Evolutionary conservation across 176 grass and related monocot species (phyloP), one percentile per base, ranked within the genome.

Genomic region (Pontederia paniculata): DNA sequence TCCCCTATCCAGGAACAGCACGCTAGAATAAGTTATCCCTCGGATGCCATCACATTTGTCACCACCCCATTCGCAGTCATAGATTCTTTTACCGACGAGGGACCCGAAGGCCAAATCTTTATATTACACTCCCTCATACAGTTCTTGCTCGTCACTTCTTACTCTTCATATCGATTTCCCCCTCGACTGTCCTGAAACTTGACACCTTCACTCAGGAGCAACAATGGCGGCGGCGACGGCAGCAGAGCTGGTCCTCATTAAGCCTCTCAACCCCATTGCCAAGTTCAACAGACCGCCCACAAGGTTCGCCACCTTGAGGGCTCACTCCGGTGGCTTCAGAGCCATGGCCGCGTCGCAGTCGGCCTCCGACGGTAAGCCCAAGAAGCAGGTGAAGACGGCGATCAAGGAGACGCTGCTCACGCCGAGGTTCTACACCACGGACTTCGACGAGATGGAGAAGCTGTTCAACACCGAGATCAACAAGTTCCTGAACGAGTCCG

Each of bases 381-480:
- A 69, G 63, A 64, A 55, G 46, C 23, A 50, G 12, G 71, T 20
- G 44, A 74, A 80, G 79, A 88, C 75, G 31, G 81, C 83, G 81
- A 88, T 95, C 46, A 73, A 70, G 48, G 85, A 95, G 71, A 73
- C 85, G 59, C 78, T 95, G 17, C 89, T 95, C 8, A 89, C 85
- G 22, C 85, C 85, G 19, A 71, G 89, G 23, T 95, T 95, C 75
- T 95, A 95, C 81, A 95, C 89, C 46, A 95, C 89, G 8, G 81
- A 95, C 74, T 95, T 95, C 70, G 78, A 95, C 60, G 89, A 95
- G 78, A 95, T 95, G 89, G 89, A 95, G 78, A 60, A 47, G 16
- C 78, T 95, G 25, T 95, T 95, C 81, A 95, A 89, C 66, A 75
- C 76, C 0, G 89, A 95, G 81, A 89, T 89, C 52, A 94, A 88